Evolutionary conservation across 2,329 filamentous ascomycete species (phyloP), one percentile per base, ranked within the genome.

Genomic region (Verticillium longisporum): DNA sequence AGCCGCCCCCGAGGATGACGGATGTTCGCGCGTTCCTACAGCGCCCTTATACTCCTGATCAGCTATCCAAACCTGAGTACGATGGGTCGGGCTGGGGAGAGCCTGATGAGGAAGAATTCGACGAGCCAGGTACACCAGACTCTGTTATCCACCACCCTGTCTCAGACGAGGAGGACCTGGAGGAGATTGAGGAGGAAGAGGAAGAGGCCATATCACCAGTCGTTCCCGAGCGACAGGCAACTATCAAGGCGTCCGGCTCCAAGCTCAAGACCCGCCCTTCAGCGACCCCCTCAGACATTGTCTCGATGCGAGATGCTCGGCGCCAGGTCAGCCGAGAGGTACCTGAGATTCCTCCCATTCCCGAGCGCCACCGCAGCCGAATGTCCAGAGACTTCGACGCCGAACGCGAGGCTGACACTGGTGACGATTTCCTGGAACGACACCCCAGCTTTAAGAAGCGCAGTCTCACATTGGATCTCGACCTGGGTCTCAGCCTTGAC

Each of bases 231-330:
- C 85, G 87, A 56, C 78, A 91, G 56, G 92, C 94, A 4, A 97
- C 94, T 0, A 93, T 98, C 76, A 95, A 94, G 73, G 90, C 92
- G 9, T 88, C 90, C 26, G 91, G 92, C 7, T 91, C 91, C 11
- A 92, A 88, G 73, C 82, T 98, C 50, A 97, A 96, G 80, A 95
- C 93, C 0, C 85, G 94, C 37, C 87, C 92, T 15, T 97, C 94
- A 1, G 86, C 92, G 45, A 96, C 93, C 0, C 93, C 92, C 1
- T 88, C 91, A 1, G 94, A 98, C 72, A 77, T 94, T 57, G 80
- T 87, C 61, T 83, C 90, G 4, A 96, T 98, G 92, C 89, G 92
- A 53, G 91, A 94, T 67, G 86, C 90, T 66, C 88, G 94, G 65
- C 87, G 93, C 63, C 87, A 93, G 69, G 90, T 96, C 66, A 97